Percentiles rank a stretch among this genome's conserved stretches.
phyloP scores from a whole-genome alignment of 257 asterid species.

The Penstemon eatonii region DNA sequence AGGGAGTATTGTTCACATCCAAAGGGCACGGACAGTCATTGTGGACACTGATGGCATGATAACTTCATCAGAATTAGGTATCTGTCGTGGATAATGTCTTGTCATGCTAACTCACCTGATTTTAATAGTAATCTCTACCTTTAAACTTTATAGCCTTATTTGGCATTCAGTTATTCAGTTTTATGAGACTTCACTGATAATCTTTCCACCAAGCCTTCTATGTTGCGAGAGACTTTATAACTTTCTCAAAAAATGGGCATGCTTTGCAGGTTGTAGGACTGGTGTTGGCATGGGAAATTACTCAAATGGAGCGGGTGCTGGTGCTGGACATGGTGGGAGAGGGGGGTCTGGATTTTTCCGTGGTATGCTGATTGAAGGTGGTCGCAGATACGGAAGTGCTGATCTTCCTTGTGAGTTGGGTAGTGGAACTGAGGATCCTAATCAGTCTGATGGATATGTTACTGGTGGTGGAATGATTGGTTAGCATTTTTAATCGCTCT shows the following conservation, averaged over 20 bases:
- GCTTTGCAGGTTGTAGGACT: constrained; percentile 72
- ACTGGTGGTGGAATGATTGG: constrained; percentile 97
- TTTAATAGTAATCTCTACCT: constrained; percentile 26
- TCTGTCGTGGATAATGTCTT: constrained; percentile 20
- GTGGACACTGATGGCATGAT: constrained; percentile 73
- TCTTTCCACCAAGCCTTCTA: constrained; percentile 18
- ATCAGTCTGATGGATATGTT: constrained; percentile 65
- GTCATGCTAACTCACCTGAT: constrained; percentile 8
- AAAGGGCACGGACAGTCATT: constrained; percentile 84
- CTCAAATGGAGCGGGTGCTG: constrained; percentile 91
- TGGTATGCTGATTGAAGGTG: constrained; percentile 79
- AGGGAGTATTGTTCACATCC: constrained; percentile 94
- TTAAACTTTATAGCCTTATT: constrained; percentile 20
- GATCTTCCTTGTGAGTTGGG: constrained; percentile 97
- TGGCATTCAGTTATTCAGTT: constrained; percentile 20
- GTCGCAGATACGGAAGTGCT: constrained; percentile 78
- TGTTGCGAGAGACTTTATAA: constrained; percentile 19
- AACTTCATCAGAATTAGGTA: constrained; percentile 93
- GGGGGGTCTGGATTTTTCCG: constrained; percentile 87
- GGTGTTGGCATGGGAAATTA: constrained; percentile 95
- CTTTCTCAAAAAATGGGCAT: constrained; percentile 32
- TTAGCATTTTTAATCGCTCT: constrained; percentile 32
- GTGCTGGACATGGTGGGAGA: constrained; percentile 98
- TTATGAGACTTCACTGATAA: constrained; percentile 13
- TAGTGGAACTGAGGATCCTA: constrained; percentile 79